Evolutionary conservation across 352 stramenopile species (phyloP).

Genomic region (Thalassiosira pacifica): DNA sequence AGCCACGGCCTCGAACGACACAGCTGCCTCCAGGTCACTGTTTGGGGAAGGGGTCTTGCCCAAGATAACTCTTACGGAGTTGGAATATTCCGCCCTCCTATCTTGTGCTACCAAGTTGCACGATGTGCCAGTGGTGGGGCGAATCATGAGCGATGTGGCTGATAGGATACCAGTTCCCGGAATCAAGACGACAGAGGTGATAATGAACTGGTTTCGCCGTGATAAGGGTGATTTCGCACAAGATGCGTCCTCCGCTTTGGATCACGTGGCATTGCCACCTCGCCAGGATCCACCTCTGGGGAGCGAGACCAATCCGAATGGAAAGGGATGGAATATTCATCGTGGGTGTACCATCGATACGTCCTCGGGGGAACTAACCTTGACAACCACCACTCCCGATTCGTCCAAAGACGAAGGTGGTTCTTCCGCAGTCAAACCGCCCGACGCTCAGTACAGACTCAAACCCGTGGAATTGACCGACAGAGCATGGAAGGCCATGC

Average conservation of each 20-base stretch:
- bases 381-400: too few species aligned
- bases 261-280: conserved; percentile 54
- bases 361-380: conserved; percentile 51
- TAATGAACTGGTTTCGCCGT: conserved; percentile 80
- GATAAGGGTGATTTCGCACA: not conserved
- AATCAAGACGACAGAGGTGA: conserved; percentile 62
- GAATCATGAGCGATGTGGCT: conserved; percentile 78
- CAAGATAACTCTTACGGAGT: conserved; percentile 75
- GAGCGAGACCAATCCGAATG: conserved; percentile 42
- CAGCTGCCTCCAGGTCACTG: too few species aligned
- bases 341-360: conserved; percentile 62
- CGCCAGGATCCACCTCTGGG: conserved; percentile 37
- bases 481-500: conserved; percentile 73
- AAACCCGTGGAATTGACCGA: conserved; percentile 71
- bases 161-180: conserved; percentile 79
- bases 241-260: conserved; percentile 40
- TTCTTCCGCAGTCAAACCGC: conserved; percentile 23
- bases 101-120: conserved; percentile 62
- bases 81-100: conserved; percentile 75
- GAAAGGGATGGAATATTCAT: conserved; percentile 63
- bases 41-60: conserved; percentile 65
- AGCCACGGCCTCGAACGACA: too few species aligned
- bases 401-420: too few species aligned
- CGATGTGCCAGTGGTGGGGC: conserved; percentile 66
- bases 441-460: conserved; percentile 44